Conservation (phyloP, 2,329 filamentous ascomycete species). For the Chaetomiaceae sp. region DNA sequence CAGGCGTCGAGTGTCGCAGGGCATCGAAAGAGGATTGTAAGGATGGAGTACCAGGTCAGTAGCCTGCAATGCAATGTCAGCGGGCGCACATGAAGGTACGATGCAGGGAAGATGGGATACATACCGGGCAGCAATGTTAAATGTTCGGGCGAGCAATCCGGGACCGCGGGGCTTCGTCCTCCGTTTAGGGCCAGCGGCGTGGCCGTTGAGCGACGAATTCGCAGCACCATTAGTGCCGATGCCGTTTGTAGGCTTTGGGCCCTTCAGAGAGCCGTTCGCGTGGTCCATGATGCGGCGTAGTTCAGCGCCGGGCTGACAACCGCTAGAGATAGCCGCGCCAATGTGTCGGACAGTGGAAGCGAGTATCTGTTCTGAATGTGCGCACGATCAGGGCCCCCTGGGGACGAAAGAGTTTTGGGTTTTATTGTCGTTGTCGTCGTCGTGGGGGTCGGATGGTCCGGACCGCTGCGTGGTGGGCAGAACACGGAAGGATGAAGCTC, state of each 20-base stretch:
- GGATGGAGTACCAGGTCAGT: constrained; percentile 78
- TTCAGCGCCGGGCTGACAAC: constrained; percentile 27
- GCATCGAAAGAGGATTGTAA: constrained; percentile 78
- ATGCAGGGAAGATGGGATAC: constrained; percentile 12
- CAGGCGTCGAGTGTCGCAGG: constrained; percentile 66
- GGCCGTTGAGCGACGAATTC: constrained; percentile 36
- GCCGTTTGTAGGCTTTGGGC: constrained; percentile 10
- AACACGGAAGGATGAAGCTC: not conserved
- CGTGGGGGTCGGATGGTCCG: constrained; percentile 20
- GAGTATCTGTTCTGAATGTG: not conserved
- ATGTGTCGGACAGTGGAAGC: not conserved
- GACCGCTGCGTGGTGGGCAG: not conserved
- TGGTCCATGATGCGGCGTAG: constrained; percentile 22
- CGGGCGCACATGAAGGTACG: not conserved
- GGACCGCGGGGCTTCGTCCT: constrained; percentile 24
- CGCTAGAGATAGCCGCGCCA: constrained; percentile 10
- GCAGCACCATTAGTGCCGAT: constrained; percentile 27
- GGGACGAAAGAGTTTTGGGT: not conserved
- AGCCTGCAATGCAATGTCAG: constrained; percentile 48
- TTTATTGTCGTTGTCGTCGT: not conserved
- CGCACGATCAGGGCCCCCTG: not conserved
- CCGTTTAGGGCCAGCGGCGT: constrained; percentile 33
- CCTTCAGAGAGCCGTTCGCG: constrained; percentile 22
- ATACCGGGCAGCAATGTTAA: constrained; percentile 54
- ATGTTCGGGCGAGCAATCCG: constrained; percentile 37